Evolutionary conservation across 176 grass and related monocot species (phyloP).

Genomic region (Ananas comosus): DNA sequence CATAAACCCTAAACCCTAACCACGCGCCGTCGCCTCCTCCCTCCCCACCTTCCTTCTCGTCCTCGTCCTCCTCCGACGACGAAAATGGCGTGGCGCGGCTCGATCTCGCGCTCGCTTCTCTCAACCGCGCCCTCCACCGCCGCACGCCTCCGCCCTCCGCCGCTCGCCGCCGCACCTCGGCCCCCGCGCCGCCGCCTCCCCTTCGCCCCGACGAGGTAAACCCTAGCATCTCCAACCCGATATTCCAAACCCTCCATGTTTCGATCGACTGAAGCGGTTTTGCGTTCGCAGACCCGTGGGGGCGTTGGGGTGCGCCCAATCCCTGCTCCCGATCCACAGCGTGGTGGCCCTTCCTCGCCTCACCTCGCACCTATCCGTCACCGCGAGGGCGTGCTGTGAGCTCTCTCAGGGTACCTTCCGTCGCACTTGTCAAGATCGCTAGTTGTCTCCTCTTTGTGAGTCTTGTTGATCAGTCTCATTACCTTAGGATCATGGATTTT

Average conservation of each 20-base stretch:
- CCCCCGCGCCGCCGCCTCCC: slow-evolving; percentile 27
- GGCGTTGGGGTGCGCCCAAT: slow-evolving; percentile 36
- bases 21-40: neutral
- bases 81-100: slow-evolving; percentile 54
- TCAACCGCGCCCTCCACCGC: slow-evolving; percentile 24
- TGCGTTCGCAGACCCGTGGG: slow-evolving; percentile 39
- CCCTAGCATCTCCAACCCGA: neutral
- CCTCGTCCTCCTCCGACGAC: neutral
- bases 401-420: slow-evolving; percentile 96
- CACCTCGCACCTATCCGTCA: slow-evolving; percentile 49
- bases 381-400: slow-evolving; percentile 72
- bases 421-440: slow-evolving; percentile 98
- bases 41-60: neutral
- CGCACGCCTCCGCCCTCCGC: slow-evolving; percentile 13
- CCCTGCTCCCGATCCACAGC: slow-evolving; percentile 37
- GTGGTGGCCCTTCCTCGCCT: slow-evolving; percentile 28
- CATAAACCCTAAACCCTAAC: slow-evolving; percentile 47
- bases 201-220: slow-evolving; percentile 43
- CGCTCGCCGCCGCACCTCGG: slow-evolving; percentile 13
- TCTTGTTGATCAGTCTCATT: slow-evolving; percentile 1
- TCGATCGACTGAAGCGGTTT: neutral
- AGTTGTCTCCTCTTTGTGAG: slow-evolving; percentile 34
- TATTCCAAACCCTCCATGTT: neutral
- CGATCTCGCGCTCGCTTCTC: slow-evolving; percentile 55
- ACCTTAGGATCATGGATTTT: neutral